A percentile compares a stretch with the other conserved stretches of the same genome.
phyloP scores from a whole-genome alignment of 345 rosid species.

The Euclidium syriacum region DNA sequence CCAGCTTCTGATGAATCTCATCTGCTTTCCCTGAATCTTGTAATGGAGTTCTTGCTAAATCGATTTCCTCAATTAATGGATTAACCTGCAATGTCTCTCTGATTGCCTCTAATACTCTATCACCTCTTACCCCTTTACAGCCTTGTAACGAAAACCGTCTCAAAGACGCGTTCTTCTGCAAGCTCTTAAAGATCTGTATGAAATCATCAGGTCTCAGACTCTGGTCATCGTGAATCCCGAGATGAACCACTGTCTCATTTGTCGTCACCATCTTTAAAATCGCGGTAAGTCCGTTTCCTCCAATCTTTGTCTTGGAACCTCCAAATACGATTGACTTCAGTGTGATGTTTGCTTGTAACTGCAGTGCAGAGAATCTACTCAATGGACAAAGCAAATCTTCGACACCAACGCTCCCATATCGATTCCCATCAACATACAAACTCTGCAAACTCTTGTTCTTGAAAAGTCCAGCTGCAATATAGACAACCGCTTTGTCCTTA shows the following conservation, averaged over 20 bases:
- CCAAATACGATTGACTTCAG: slow-evolving; percentile 63
- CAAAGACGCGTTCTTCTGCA: slow-evolving; percentile 72
- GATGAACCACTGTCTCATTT: slow-evolving; percentile 56
- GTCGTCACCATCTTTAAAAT: slow-evolving; percentile 71
- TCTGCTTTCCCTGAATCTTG: slow-evolving; percentile 65
- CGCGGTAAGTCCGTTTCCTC: slow-evolving; percentile 74
- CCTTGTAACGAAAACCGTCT: slow-evolving; percentile 75
- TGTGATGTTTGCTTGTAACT: slow-evolving; percentile 77
- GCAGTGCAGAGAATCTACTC: slow-evolving; percentile 88
- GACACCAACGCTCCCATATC: slow-evolving; percentile 66
- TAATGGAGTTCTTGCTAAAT: slow-evolving; percentile 74
- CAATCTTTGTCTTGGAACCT: slow-evolving; percentile 62
- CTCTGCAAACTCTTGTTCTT: slow-evolving; percentile 68
- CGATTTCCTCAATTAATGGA: slow-evolving; percentile 83
- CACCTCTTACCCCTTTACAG: slow-evolving; percentile 82
- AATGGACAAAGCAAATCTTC: slow-evolving; percentile 85
- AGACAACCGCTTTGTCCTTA: slow-evolving; percentile 77
- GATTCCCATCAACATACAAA: slow-evolving; percentile 70
- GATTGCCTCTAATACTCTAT: slow-evolving; percentile 54
- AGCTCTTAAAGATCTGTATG: slow-evolving; percentile 58
- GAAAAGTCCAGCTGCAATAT: slow-evolving; percentile 89
- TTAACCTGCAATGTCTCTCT: slow-evolving; percentile 76
- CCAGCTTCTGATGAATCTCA: slow-evolving; percentile 65
- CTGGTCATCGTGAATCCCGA: slow-evolving; percentile 67
- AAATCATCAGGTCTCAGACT: slow-evolving; percentile 74